Percentiles rank a stretch among this genome's conserved stretches.
Evolutionary conservation across 1,284 basidiomycete genomes (phyloP).

Genomic region (Ustilago shanxiensis): DNA sequence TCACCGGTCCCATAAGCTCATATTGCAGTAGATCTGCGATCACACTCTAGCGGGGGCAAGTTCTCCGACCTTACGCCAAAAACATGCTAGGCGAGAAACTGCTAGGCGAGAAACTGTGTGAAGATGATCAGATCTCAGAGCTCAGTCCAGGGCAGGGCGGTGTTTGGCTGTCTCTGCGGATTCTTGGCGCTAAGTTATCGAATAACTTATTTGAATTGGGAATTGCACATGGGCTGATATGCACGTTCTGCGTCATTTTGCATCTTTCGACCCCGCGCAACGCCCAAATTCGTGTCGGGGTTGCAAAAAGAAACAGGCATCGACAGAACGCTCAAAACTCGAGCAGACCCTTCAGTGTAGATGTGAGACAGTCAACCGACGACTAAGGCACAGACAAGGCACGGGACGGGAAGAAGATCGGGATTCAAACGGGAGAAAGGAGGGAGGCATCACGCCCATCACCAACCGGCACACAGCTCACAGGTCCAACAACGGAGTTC

Average conservation of each 20-base stretch:
- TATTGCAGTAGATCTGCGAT: neutral
- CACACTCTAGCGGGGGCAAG: neutral
- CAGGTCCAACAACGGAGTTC: neutral
- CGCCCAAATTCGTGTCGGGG: neutral
- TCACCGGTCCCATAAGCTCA: neutral
- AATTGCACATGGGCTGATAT: neutral
- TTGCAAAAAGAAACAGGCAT: neutral
- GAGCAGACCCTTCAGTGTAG: too few relatives aligned
- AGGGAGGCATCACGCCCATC: too few relatives aligned
- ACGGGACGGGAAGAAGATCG: slow-evolving; percentile 1
- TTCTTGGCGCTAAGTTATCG: neutral
- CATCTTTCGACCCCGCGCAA: neutral
- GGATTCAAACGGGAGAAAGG: neutral
- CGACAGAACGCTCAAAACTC: neutral
- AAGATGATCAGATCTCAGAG: too few relatives aligned
- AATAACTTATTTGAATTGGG: neutral
- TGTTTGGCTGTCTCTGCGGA: neutral
- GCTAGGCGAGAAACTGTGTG: too few relatives aligned
- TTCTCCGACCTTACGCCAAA: neutral
- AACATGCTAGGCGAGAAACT: too few relatives aligned
- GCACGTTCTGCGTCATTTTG: neutral
- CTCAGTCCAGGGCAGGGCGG: neutral
- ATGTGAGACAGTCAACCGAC: neutral
- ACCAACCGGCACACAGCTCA: neutral
- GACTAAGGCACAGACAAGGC: slow-evolving; percentile 1